Evolutionary conservation across 192 early-diverging fungal genomes (phyloP), one percentile per base, ranked within the genome.

Genomic region (Backusella circina): DNA sequence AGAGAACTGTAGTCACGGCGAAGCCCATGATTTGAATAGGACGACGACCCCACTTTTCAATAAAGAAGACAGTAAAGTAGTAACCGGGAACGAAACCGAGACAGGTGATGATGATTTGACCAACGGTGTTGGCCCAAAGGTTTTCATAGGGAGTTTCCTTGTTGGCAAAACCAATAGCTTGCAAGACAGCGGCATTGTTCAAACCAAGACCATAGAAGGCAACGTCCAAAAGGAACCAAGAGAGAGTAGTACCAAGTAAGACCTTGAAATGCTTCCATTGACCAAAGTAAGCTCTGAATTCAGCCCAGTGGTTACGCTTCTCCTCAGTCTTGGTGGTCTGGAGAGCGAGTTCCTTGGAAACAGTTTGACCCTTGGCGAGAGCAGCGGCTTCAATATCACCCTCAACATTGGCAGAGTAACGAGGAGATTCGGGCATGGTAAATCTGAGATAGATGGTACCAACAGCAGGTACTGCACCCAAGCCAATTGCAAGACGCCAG

Each of bases 341-440:
- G 5, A 31, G 21, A 28, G 54, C 23, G 12, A 61, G 21, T 28
- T 61, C 65, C 30, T 61, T 67, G 26, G 41, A 26, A 23, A 78
- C 36, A 21, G 38, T 12, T 26, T 73, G 67, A 64, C 71, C 79
- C 31, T 81, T 80, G 67, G 82, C 87, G 28, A 68, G 79, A 13
- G 81, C 86, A 64, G 76, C 82, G 21, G 73, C 76, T n/a, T 67
- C 82, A 18, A 68, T 70, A 61, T 86, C 77, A 26, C 84, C 74
- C 66, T 91, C 84, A 35, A 87, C 85, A 73, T 94, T 90, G 16
- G 88, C 84, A 51, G 85, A 54, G 81, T 92, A 98, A 78, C 94
- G 93, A 61, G 96, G 96, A 54, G 96, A 94, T 82, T 98, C 96
- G 30, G 94, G 93, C 78, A 96, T 95, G 70, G 93, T 95, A 51